Base-by-base conservation (phyloP, 441 rosid genomes). In the Theobroma grandiflorum region DNA sequence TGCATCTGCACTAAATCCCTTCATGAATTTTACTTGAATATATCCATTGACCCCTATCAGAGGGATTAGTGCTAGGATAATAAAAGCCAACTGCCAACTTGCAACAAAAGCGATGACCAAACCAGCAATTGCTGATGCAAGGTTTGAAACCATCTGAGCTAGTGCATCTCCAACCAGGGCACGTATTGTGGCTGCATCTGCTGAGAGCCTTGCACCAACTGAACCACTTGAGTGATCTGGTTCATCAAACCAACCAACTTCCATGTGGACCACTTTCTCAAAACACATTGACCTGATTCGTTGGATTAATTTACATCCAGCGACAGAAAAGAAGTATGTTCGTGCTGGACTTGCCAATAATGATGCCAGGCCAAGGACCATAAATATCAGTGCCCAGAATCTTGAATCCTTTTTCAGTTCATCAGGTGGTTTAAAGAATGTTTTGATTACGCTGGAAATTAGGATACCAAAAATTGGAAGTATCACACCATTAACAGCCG, bases 171-270 rank as follows among this genome's bases (percentile, higher is more conserved):
- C 94, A 9, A 88, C 91, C 7, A 86, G 49, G 69, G 82, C 74
- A n/a, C 83, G 79, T 4, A 90, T 68, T 12, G 80, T 69, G 20
- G 87, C 87, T 33, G 89, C 88, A 81, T 90, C 92, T 59, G 87
- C 80, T 0, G 88, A 89, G 16, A 90, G 87, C 72, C 90, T 86
- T 2, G 91, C 86, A 16, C 92, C 87, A 69, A 90, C 76, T 0
- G 80, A 72, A 62, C 92, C 90, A 9, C 92, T 90, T 0, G 90
- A 89, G 82, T 90, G 83, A 33, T 82, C 84, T 10, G 87, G 80
- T 78, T 89, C 88, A 80, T 90, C 90, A 62, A 89, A 88, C 94
- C 92, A 90, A 4, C 89, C 81, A 64, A 90, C 82, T 33, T 90
- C 94, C 92, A 84, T 88, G 75, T 79, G 82, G 15, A 91, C 86